phyloP scores from a whole-genome alignment of 2,329 filamentous ascomycete species.

The Nemania serpens region DNA sequence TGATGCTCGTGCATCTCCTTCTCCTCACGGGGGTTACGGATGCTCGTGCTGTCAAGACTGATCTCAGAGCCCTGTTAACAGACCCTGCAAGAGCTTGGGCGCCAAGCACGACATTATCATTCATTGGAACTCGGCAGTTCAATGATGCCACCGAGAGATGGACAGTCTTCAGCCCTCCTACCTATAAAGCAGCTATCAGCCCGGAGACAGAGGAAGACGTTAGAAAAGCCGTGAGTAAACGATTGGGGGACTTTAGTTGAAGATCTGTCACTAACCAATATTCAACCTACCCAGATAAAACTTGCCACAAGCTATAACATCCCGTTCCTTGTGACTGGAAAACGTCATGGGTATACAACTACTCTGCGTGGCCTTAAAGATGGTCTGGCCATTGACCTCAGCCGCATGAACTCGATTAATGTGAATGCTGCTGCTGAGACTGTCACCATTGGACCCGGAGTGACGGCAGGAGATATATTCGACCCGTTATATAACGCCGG shows the following conservation, averaged over 20 bases:
- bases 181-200: background rate
- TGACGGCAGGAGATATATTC: background rate
- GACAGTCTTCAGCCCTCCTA: background rate
- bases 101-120: background rate
- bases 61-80: background rate
- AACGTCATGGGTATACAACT: conserved; percentile 3
- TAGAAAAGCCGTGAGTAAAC: background rate
- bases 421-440: background rate
- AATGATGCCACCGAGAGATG: background rate
- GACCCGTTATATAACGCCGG: too few relatives aligned
- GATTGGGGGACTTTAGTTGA: too few relatives aligned
- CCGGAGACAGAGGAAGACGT: background rate
- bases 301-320: background rate
- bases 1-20: too few relatives aligned
- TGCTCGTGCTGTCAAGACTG: too few relatives aligned
- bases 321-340: conserved; percentile 9
- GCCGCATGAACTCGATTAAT: background rate
- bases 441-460: background rate
- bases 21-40: too few relatives aligned
- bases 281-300: background rate
- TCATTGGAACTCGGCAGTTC: background rate
- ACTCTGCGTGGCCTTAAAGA: background rate
- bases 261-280: too few relatives aligned
- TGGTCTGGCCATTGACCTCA: conserved; percentile 14
- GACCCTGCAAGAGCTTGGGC: background rate